These are phyloP conservation scores for Leccinellum rugosiceps DNA, from an alignment of 768 basidiomycete species.

Conservation along the genomic window DNA sequence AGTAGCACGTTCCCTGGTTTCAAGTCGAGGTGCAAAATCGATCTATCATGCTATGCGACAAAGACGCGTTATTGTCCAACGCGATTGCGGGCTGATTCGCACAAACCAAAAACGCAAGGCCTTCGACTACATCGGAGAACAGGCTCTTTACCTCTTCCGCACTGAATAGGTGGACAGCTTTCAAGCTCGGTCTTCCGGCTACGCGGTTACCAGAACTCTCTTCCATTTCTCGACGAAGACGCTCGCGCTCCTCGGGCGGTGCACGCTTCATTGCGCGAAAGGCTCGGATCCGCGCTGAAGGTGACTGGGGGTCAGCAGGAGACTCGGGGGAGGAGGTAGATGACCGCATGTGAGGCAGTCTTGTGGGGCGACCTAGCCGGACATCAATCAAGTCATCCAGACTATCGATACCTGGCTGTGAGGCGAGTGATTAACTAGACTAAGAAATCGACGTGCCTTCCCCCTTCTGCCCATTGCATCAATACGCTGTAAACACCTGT, in stretches of 20 bases:
- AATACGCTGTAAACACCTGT: constrained; percentile 51
- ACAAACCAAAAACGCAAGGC: constrained; percentile 80
- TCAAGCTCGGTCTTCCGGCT: constrained; percentile 42
- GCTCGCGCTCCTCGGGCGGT: constrained; percentile 59
- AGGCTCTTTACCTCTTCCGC: constrained; percentile 79
- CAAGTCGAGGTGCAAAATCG: constrained; percentile 89
- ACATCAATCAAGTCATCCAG: constrained; percentile 84
- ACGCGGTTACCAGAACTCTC: constrained; percentile 25
- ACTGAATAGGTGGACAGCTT: constrained; percentile 80
- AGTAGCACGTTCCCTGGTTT: constrained; percentile 93
- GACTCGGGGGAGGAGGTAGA: constrained; percentile 19
- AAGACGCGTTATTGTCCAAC: constrained; percentile 6
- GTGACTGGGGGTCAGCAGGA: constrained; percentile 43
- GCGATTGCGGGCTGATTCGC: neutral
- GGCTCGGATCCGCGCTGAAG: constrained; percentile 71
- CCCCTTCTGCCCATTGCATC: constrained; percentile 94
- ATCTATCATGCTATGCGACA: constrained; percentile 61
- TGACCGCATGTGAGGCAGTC: constrained; percentile 41
- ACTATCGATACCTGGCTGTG: constrained; percentile 31
- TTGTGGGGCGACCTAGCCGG: constrained; percentile 60
- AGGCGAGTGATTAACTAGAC: neutral
- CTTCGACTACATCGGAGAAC: constrained; percentile 83
- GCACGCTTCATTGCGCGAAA: constrained; percentile 70
- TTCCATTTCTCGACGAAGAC: constrained; percentile 52
- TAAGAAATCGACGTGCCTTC: constrained; percentile 41